Conservation (phyloP, 2,329 filamentous ascomycete genomes). For the Sporothrix globosa region DNA sequence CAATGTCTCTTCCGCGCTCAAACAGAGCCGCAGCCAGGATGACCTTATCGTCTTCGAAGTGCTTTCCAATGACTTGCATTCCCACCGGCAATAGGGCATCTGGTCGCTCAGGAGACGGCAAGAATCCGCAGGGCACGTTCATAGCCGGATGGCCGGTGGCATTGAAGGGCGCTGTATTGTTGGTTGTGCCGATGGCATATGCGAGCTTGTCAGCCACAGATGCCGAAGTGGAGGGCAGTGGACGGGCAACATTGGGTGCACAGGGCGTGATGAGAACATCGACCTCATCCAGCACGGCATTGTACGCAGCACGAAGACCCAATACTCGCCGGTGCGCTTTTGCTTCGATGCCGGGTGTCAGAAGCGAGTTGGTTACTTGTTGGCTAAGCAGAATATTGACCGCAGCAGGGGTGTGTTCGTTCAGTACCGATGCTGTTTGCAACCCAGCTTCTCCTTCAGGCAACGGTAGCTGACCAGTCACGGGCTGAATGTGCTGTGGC, state of each 20-base stretch:
- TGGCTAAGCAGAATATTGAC: slow-evolving; percentile 50
- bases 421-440: slow-evolving; percentile 48
- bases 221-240: slow-evolving; percentile 51
- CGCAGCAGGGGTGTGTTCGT: slow-evolving; percentile 50
- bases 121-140: slow-evolving; percentile 49
- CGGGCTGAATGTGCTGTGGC: slow-evolving; percentile 41
- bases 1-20: slow-evolving; percentile 38
- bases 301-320: slow-evolving; percentile 55
- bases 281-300: slow-evolving; percentile 45
- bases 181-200: slow-evolving; percentile 50
- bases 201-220: slow-evolving; percentile 42
- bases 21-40: slow-evolving; percentile 41
- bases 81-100: slow-evolving; percentile 40
- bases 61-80: slow-evolving; percentile 43
- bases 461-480: slow-evolving; percentile 41
- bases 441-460: slow-evolving; percentile 38
- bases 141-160: slow-evolving; percentile 55
- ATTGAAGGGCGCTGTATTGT: slow-evolving; percentile 54
- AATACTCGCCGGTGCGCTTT: slow-evolving; percentile 54
- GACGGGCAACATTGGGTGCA: slow-evolving; percentile 49
- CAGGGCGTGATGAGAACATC: slow-evolving; percentile 54
- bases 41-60: slow-evolving; percentile 40
- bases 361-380: slow-evolving; percentile 36
- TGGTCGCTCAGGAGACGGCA: slow-evolving; percentile 31
- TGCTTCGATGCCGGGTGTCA: slow-evolving; percentile 43